Evolutionary conservation across 129 eudicot species (phyloP), one percentile per base, ranked within the genome.

Genomic region (Flaveria trinervia): DNA sequence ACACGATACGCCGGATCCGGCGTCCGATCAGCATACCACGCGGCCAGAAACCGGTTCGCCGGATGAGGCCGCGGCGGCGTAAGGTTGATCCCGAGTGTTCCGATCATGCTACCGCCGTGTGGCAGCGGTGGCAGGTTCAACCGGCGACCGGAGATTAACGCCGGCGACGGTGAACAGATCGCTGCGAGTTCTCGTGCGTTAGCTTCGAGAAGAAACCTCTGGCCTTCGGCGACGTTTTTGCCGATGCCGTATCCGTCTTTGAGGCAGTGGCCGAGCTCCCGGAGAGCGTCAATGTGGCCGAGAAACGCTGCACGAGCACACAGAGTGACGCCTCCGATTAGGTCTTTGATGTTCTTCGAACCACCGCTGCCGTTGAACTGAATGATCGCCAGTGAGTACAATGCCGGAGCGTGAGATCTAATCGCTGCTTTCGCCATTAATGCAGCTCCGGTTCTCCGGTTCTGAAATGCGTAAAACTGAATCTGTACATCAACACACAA

Each of bases 321-420:
- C 1, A 84, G 80, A 13, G 82, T 74, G 56, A 80, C 80, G 33
- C 85, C 88, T 22, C 79, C 82, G 59, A 68, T 69, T 18, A 71
- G 45, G 48, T 84, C 79, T 46, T 70, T 80, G 9, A 59, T 25
- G 50, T 62, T 49, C 68, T 75, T 79, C 0, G 74, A 13, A 22
- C 87, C 74, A 1, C 87, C 87, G 17, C 87, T 84, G 0, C 88
- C 85, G 65, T 80, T 84, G 77, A 84, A 84, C 36, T 80, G 88
- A 15, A 84, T 80, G 7, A 84, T 68, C 11, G 88, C 85, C 10
- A 84, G 88, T 9, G 88, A 84, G 80, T 80, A 80, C 17, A 80
- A 59, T 15, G 88, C 75, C 25, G 82, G 73, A 36, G 85, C 85
- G 82, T 84, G 85, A 2, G 75, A 57, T 12, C 30, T 68, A 23